phyloP scores from a whole-genome alignment of 192 early-diverging fungal genomes.

The Coemansia furcata region DNA sequence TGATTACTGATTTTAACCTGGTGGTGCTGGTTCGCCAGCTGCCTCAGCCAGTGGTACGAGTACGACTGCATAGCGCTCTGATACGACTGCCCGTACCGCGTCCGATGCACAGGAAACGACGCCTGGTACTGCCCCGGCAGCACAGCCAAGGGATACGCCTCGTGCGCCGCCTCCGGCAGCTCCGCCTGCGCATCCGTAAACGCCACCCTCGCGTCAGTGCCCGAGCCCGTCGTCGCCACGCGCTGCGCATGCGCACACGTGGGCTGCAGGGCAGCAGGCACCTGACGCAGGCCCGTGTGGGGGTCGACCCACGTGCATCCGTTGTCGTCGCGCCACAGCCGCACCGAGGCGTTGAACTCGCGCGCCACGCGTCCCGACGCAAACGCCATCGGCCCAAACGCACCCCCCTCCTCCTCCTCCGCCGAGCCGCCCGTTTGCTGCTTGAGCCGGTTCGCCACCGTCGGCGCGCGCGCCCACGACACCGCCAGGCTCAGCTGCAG shows the following conservation, averaged over 20 bases:
- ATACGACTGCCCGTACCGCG: slow-evolving; percentile 33
- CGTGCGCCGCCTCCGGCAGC: neutral
- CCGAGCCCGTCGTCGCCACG: slow-evolving; percentile 6
- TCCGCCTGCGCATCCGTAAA: slow-evolving; percentile 14
- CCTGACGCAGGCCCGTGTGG: slow-evolving; percentile 48
- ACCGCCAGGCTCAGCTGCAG: slow-evolving; percentile 35
- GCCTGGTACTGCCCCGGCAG: slow-evolving; percentile 49
- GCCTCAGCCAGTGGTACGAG: slow-evolving; percentile 29
- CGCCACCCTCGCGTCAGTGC: slow-evolving; percentile 21
- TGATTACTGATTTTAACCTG: neutral
- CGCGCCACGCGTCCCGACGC: slow-evolving; percentile 34
- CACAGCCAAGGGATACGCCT: slow-evolving; percentile 42
- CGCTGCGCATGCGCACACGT: slow-evolving; percentile 17
- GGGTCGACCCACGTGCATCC: slow-evolving; percentile 50
- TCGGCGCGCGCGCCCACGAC: slow-evolving; percentile 32
- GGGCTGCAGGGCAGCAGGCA: slow-evolving; percentile 44
- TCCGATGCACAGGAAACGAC: slow-evolving; percentile 38
- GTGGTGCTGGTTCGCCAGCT: slow-evolving; percentile 17
- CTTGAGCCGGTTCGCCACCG: slow-evolving; percentile 28
- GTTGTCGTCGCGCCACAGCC: slow-evolving; percentile 52
- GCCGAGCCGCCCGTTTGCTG: slow-evolving; percentile 8
- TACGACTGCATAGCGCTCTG: slow-evolving; percentile 37
- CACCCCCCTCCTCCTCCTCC: neutral
- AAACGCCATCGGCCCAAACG: slow-evolving; percentile 39
- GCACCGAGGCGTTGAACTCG: slow-evolving; percentile 42